Percentiles rank a stretch among this genome's conserved stretches.
These are phyloP conservation scores for Piloderma croceum DNA, from an alignment of 768 basidiomycete genomes.

Conservation along the genomic window DNA sequence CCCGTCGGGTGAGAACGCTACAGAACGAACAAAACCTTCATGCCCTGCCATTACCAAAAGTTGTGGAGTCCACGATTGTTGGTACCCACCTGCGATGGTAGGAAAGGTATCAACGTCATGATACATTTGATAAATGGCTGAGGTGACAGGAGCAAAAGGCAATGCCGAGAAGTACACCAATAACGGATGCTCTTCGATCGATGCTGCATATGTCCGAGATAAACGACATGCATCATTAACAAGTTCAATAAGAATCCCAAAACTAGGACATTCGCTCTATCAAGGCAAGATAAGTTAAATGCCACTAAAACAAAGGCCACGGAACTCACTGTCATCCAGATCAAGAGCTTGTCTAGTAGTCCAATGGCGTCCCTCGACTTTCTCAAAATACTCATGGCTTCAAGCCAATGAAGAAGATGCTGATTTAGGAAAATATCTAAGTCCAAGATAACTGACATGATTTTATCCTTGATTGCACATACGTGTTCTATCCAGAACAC, in stretches of 20 bases:
- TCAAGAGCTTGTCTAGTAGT: too few relatives aligned
- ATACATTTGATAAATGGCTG: conserved; percentile 22
- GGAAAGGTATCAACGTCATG: conserved; percentile 20
- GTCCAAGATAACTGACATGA: conserved; percentile 12
- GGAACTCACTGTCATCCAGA: too few relatives aligned
- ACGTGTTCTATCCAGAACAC: conserved; percentile 26
- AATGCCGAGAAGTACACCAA: conserved; percentile 27
- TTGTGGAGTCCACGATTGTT: conserved; percentile 26
- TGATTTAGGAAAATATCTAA: conserved; percentile 16
- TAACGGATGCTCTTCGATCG: too few relatives aligned
- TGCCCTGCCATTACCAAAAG: too few relatives aligned
- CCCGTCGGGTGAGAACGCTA: conserved; percentile 26
- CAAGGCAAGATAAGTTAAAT: too few relatives aligned
- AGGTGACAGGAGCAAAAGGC: conserved; percentile 25
- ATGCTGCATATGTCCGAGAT: too few relatives aligned
- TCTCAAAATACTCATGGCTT: conserved; percentile 24
- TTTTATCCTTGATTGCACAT: too few relatives aligned
- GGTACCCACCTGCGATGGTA: conserved; percentile 22
- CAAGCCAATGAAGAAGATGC: conserved; percentile 30
- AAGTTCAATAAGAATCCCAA: too few relatives aligned
- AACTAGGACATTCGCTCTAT: too few relatives aligned
- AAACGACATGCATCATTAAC: too few relatives aligned
- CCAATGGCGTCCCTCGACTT: too few relatives aligned
- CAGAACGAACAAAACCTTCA: conserved; percentile 7
- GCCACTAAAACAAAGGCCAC: too few relatives aligned